Evolutionary conservation across 2,329 filamentous ascomycete genomes (phyloP), one percentile per base, ranked within the genome.

Genomic region (Iodosphaeria phyllophila): DNA sequence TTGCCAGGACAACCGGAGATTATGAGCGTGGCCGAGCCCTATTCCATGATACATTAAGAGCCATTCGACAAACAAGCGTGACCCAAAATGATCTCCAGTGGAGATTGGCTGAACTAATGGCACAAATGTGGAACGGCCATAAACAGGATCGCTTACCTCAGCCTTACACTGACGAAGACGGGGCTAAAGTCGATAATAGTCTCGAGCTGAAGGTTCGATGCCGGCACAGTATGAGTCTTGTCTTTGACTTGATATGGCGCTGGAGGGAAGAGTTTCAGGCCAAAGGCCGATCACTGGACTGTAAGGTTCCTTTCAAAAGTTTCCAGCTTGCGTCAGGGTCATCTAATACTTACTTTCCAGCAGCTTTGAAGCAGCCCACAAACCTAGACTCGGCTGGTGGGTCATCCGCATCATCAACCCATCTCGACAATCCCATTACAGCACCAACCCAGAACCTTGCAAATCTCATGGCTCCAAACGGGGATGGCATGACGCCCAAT

Each of bases 201-300:
- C 52, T 86, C 21, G 74, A 83, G 43, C 61, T 89, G 24, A 80
- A 82, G 42, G 75, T 86, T n/a, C 67, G 78, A 24, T 83, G 76
- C 38, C 62, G 78, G 13, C 79, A 82, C 57, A 84, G 77, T 47
- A 80, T 86, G 71, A 83, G 75, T 44, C 62, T 84, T 9, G 71
- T 89, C 2, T 86, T 79, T 40, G 78, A 89, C 48, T 79, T 74
- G 8, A 77, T 83, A 25, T 86, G 78, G 78, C 64, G 78, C 32
- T 89, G 78, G 78, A 65, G 79, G 36, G 74, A 80, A 43, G 76
- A 84, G 43, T 82, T 68, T 38, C 73, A 78, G 45, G 65, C 74
- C 24, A 61, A 70, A 44, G 76, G 72, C 24, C 64, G 73, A 40
- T 61, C 59, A 32, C 59, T 82, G 27, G 75, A 82, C 52, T 63